Base-by-base conservation (phyloP, 208 protist genomes). In the Sergeia podlipaevii region DNA sequence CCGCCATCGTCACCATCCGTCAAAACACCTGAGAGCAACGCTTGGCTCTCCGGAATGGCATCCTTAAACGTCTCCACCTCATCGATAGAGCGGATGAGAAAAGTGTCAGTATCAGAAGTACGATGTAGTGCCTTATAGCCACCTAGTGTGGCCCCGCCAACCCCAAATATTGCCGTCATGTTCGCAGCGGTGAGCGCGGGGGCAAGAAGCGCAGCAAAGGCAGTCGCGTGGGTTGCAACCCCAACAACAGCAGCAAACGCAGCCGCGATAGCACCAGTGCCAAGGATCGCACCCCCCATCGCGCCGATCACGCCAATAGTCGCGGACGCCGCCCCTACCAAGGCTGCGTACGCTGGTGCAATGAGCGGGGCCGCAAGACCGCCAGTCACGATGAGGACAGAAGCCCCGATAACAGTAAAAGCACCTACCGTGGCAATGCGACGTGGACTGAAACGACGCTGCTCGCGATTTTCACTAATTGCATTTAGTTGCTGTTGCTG, bases 111-210 rank as follows among this genome's bases (percentile, higher is more conserved):
- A 26, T 85, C 77, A 4, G 45, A 62, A 8, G 86, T 94, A 42
- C 86, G 81, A 5, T 73, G 79, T 17, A 74, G 65, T 1, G 77
- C 86, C 32, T 80, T 85, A 64, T 87, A 94, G 28, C 82, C 86
- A 21, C 70, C 72, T 10, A 94, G 67, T 30, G 76, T 76, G 0
- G 67, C 82, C n/a, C 86, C 86, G 3, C 70, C 58, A 26, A 74
- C 70, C 29, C 82, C 86, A 46, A 91, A 91, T 41, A 91, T 72
- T 11, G 75, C 80, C 8, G 80, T 85, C 23, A 94, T 26, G 39
- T 85, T 81, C 3, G 77, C 67, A 1, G 69, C 74, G 11, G 86
- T 87, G 3, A 94, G 65, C 18, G 71, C 72, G 1, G 86, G 86
- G 2, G 79, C 76, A 13, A 94, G 26, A 3, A 94, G 34, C 4